Evolutionary conservation across 805 yeast genomes (phyloP).

Genomic region (Candida berthetii): DNA sequence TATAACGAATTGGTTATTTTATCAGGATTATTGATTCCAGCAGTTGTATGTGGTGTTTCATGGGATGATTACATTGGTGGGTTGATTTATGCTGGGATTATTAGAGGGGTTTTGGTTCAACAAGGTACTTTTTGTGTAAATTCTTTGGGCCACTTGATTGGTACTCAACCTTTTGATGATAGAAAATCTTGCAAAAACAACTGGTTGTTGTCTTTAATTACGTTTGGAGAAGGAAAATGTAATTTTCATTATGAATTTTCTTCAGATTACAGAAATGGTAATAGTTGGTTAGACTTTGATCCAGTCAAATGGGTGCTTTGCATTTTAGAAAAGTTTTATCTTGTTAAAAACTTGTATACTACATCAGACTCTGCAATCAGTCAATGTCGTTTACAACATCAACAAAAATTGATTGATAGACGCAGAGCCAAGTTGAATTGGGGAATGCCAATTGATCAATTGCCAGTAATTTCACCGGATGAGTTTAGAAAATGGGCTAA

Average conservation of each 20-base stretch:
- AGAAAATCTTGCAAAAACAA: constrained; percentile 70
- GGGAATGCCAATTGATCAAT: constrained; percentile 89
- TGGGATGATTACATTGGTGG: constrained; percentile 82
- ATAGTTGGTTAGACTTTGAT: constrained; percentile 70
- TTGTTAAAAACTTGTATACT: constrained; percentile 51
- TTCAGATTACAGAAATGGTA: constrained; percentile 76
- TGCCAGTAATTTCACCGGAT: constrained; percentile 58
- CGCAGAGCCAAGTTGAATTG: constrained; percentile 77
- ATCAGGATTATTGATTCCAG: constrained; percentile 52
- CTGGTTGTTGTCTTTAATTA: constrained; percentile 51
- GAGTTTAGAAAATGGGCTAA: constrained; percentile 33
- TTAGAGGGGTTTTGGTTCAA: constrained; percentile 68
- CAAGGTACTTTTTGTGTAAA: constrained; percentile 75
- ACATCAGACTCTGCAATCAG: constrained; percentile 45
- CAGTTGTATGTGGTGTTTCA: constrained; percentile 51
- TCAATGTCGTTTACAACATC: constrained; percentile 71
- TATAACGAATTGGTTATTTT: constrained; percentile 43
- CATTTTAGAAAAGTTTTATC: constrained; percentile 37
- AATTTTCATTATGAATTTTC: constrained; percentile 97
- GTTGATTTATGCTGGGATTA: constrained; percentile 68
- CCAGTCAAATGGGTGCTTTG: constrained; percentile 76
- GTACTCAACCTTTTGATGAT: constrained; percentile 69
- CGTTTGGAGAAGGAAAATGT: constrained; percentile 89
- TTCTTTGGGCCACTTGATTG: constrained; percentile 77
- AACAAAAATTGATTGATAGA: constrained; percentile 73